A percentile compares a stretch with the other conserved stretches of the same genome.
phyloP scores from a whole-genome alignment of 768 basidiomycete species.

The Xerocomellus amylosporus region DNA sequence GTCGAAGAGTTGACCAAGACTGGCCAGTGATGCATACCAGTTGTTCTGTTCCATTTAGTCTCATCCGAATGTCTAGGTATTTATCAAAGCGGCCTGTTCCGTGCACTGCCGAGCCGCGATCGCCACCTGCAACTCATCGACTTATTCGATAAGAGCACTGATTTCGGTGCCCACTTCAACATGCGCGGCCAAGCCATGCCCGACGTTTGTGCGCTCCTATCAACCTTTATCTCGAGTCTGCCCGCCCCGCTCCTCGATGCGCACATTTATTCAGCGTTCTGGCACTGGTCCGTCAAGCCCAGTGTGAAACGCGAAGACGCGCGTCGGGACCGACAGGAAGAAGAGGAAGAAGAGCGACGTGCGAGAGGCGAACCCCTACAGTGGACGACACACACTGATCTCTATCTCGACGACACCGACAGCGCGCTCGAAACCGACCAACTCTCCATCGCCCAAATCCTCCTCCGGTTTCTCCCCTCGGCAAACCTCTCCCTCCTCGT shows the following conservation, averaged over 20 bases:
- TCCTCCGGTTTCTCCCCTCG: slow-evolving; percentile 50
- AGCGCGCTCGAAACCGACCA: slow-evolving; percentile 32
- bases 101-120: slow-evolving; percentile 39
- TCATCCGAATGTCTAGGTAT: slow-evolving; percentile 32
- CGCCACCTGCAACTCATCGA: slow-evolving; percentile 40
- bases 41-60: neutral
- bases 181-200: slow-evolving; percentile 39
- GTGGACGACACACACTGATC: slow-evolving; percentile 11
- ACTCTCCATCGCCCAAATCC: slow-evolving; percentile 42
- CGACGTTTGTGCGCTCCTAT: slow-evolving; percentile 45
- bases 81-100: slow-evolving; percentile 43
- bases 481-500: slow-evolving; percentile 40
- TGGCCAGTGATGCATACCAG: slow-evolving; percentile 21
- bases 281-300: slow-evolving; percentile 44
- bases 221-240: slow-evolving; percentile 46
- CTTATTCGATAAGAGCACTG: slow-evolving; percentile 35
- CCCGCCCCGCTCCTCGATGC: slow-evolving; percentile 46
- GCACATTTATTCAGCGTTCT: slow-evolving; percentile 40
- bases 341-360: slow-evolving; percentile 34
- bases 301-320: slow-evolving; percentile 36
- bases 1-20: slow-evolving; percentile 48
- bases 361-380: slow-evolving; percentile 27
- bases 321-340: slow-evolving; percentile 27
- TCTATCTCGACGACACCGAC: slow-evolving; percentile 16
- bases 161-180: slow-evolving; percentile 22